Conservation (phyloP, 495 filamentous ascomycete genomes). For the Echria macrotheca region DNA sequence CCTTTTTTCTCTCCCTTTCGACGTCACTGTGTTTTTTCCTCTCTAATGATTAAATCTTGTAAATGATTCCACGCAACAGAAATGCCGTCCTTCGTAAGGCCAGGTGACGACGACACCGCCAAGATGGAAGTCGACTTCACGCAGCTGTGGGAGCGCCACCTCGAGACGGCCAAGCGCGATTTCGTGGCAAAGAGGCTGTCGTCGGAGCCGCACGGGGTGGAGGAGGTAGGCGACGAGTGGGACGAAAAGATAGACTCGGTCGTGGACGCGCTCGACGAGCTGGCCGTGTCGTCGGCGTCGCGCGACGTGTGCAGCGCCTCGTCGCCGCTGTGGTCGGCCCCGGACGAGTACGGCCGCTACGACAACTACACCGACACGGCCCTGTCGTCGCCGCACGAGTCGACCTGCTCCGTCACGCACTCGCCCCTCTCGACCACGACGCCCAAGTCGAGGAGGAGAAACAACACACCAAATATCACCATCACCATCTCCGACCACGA, state of each 20-base stretch:
- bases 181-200: neutral
- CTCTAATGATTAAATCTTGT: too few relatives aligned
- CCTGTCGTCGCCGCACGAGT: slow-evolving; percentile 14
- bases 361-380: slow-evolving; percentile 20
- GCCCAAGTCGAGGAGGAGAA: slow-evolving; percentile 10
- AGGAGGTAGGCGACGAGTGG: slow-evolving; percentile 9
- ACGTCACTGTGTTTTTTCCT: too few relatives aligned
- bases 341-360: too few relatives aligned
- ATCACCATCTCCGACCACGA: slow-evolving; percentile 4
- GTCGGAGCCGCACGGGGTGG: neutral
- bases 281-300: slow-evolving; percentile 12
- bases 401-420: slow-evolving; percentile 1
- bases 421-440: neutral
- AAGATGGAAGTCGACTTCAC: too few relatives aligned
- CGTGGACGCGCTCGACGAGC: slow-evolving; percentile 20
- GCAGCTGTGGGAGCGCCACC: slow-evolving; percentile 11
- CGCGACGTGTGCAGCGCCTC: too few relatives aligned
- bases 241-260: slow-evolving; percentile 20
- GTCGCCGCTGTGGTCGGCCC: slow-evolving; percentile 18
- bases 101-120: too few relatives aligned
- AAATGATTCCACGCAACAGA: too few relatives aligned
- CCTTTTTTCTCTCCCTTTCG: too few relatives aligned
- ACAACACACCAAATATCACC: neutral
- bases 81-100: too few relatives aligned
- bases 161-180: slow-evolving; percentile 5